Conservation (phyloP, 2,329 filamentous ascomycete genomes). For the Aaosphaeria pasadenensis region DNA sequence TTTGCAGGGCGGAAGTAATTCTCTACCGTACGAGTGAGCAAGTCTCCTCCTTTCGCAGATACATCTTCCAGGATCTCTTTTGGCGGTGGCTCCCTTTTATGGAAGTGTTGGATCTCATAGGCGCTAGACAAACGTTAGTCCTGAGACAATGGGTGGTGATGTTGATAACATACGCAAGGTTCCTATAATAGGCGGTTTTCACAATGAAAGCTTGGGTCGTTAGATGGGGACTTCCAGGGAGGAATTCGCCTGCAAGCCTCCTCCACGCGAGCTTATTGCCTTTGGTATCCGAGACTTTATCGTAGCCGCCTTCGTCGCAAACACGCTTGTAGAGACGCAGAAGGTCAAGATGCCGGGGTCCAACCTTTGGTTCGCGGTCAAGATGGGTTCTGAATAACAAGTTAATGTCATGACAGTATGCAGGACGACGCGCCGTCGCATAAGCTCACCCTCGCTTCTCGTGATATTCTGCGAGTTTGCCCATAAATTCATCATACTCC, state of each 20-base stretch:
- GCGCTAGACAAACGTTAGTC: slow-evolving; percentile 45
- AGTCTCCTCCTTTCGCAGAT: slow-evolving; percentile 74
- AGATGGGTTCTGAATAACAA: slow-evolving; percentile 58
- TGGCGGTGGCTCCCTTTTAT: slow-evolving; percentile 78
- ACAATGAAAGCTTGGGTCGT: slow-evolving; percentile 81
- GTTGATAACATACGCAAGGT: slow-evolving; percentile 58
- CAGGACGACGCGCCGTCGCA: slow-evolving; percentile 7
- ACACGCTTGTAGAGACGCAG: slow-evolving; percentile 76
- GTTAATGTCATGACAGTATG: slow-evolving; percentile 18
- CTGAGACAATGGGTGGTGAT: neutral
- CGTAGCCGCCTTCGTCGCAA: slow-evolving; percentile 76
- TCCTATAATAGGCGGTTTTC: slow-evolving; percentile 88
- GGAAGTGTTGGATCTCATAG: slow-evolving; percentile 77
- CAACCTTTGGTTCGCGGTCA: slow-evolving; percentile 79
- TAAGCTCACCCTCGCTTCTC: slow-evolving; percentile 64
- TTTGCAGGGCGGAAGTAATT: slow-evolving; percentile 60
- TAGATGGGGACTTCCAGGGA: slow-evolving; percentile 70
- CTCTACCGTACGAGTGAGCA: slow-evolving; percentile 76
- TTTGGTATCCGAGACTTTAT: slow-evolving; percentile 66
- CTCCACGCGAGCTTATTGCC: slow-evolving; percentile 83
- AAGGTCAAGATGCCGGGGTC: slow-evolving; percentile 72
- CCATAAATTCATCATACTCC: slow-evolving; percentile 78
- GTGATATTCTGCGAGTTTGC: slow-evolving; percentile 70
- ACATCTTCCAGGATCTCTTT: slow-evolving; percentile 81
- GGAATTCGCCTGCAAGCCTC: slow-evolving; percentile 71